These are phyloP conservation scores for Septoria petroselini DNA, from an alignment of 2,329 filamentous ascomycete species.

Conservation along the genomic window DNA sequence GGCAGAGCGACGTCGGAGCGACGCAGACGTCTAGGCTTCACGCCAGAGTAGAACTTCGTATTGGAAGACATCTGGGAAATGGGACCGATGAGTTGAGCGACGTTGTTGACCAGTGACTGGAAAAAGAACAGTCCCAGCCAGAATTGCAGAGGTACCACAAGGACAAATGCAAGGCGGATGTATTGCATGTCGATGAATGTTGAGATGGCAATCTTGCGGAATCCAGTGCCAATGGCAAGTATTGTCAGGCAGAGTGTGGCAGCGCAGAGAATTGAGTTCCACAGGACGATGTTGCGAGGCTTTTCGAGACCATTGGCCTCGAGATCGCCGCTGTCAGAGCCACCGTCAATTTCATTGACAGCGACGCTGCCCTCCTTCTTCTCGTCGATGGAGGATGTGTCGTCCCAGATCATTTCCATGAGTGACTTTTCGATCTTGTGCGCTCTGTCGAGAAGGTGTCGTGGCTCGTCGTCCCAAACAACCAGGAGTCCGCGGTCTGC, in stretches of 20 bases:
- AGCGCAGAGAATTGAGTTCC: constrained; percentile 54
- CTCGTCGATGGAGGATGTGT: constrained; percentile 42
- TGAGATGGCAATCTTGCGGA: constrained; percentile 55
- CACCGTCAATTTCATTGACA: constrained; percentile 33
- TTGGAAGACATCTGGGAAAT: constrained; percentile 46
- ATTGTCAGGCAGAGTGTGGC: constrained; percentile 54
- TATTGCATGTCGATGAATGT: constrained; percentile 54
- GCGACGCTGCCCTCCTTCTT: constrained; percentile 44
- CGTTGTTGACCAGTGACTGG: constrained; percentile 44
- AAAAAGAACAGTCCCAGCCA: constrained; percentile 59
- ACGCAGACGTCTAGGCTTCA: constrained; percentile 41
- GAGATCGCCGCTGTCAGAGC: constrained; percentile 39
- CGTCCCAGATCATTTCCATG: constrained; percentile 59
- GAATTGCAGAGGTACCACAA: constrained; percentile 53
- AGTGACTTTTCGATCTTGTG: constrained; percentile 53
- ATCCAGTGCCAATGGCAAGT: constrained; percentile 56
- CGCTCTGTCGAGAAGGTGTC: constrained; percentile 53
- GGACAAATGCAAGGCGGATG: constrained; percentile 54
- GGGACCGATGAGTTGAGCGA: constrained; percentile 46
- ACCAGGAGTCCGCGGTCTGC: constrained; percentile 57
- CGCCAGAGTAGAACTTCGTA: constrained; percentile 48
- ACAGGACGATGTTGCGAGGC: constrained; percentile 52
- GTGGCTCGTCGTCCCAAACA: constrained; percentile 63
- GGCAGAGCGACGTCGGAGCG: constrained; percentile 40
- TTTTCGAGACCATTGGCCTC: constrained; percentile 40